Percentiles rank a stretch among this genome's conserved stretches.
Evolutionary conservation across 495 filamentous ascomycete species (phyloP).

Genomic region (Penicilliopsis zonata): DNA sequence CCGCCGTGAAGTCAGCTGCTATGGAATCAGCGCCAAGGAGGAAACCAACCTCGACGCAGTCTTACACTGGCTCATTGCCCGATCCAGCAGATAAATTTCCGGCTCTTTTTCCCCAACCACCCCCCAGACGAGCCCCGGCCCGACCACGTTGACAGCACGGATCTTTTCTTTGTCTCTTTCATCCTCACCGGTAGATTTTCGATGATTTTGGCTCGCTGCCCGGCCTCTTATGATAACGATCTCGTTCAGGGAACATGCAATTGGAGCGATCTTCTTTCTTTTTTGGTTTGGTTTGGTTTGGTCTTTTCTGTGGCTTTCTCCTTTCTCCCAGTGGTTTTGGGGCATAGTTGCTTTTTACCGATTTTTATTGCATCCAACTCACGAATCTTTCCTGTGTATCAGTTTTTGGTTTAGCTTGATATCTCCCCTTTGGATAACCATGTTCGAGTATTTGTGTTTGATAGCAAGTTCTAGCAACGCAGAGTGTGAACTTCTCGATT

Average conservation of each 20-base stretch:
- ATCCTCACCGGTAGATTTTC: slow-evolving; percentile 3
- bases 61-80: slow-evolving; percentile 89
- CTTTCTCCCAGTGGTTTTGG: too few relatives aligned
- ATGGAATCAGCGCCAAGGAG: slow-evolving; percentile 96
- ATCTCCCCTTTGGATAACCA: slow-evolving; percentile 1
- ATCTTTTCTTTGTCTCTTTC: too few relatives aligned
- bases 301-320: too few relatives aligned
- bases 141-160: too few relatives aligned
- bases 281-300: background rate
- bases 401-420: too few relatives aligned
- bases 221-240: background rate
- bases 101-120: background rate
- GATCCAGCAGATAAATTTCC: slow-evolving; percentile 42
- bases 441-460: background rate
- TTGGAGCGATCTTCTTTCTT: background rate
- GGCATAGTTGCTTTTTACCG: too few relatives aligned
- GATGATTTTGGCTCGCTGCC: background rate
- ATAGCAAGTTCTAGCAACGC: too few relatives aligned
- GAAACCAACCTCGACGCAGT: slow-evolving; percentile 98
- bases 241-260: slow-evolving; percentile 1
- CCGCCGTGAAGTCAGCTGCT: slow-evolving; percentile 93
- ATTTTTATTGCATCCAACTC: too few relatives aligned
- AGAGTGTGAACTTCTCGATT: too few relatives aligned
- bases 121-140: too few relatives aligned
- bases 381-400: too few relatives aligned